These are phyloP conservation scores for Pestalotiopsis sp. DNA, from an alignment of 2,329 filamentous ascomycete genomes.

Conservation along the genomic window DNA sequence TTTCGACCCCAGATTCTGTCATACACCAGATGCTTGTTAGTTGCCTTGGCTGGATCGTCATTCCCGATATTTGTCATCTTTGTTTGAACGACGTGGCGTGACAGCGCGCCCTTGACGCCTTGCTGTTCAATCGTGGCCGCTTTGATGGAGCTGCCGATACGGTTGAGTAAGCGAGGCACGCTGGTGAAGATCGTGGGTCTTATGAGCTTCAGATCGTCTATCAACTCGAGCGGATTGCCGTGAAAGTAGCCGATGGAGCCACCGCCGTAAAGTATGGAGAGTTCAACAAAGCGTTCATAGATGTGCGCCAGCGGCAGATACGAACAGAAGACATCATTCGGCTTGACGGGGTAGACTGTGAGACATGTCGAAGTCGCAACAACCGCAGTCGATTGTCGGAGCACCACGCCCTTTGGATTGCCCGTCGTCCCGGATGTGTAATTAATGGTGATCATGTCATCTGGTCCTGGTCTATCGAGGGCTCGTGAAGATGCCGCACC, in stretches of 20 bases:
- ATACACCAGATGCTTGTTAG: not conserved
- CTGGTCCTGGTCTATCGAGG: not conserved
- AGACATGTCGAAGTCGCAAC: not conserved
- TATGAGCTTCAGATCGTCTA: not conserved
- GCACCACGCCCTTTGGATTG: constrained; percentile 13
- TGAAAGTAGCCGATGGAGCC: not conserved
- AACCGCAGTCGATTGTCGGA: not conserved
- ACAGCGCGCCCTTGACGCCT: not conserved
- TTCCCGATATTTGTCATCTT: not conserved
- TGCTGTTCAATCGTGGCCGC: not conserved
- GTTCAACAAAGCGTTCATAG: not conserved
- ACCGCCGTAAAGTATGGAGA: not conserved
- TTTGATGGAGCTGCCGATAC: not conserved
- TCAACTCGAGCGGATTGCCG: not conserved
- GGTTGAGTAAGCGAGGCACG: not conserved
- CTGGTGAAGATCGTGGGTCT: not conserved
- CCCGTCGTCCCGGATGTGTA: constrained; percentile 19
- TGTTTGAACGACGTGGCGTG: not conserved
- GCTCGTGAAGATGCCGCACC: not conserved
- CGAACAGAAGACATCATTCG: not conserved
- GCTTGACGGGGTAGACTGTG: not conserved
- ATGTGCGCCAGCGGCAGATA: not conserved
- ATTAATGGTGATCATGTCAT: constrained; percentile 12
- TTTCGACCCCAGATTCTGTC: not conserved
- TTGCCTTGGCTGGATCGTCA: not conserved